Evolutionary conservation across 495 filamentous ascomycete species (phyloP).

Genomic region (Gamarada debralockiae): DNA sequence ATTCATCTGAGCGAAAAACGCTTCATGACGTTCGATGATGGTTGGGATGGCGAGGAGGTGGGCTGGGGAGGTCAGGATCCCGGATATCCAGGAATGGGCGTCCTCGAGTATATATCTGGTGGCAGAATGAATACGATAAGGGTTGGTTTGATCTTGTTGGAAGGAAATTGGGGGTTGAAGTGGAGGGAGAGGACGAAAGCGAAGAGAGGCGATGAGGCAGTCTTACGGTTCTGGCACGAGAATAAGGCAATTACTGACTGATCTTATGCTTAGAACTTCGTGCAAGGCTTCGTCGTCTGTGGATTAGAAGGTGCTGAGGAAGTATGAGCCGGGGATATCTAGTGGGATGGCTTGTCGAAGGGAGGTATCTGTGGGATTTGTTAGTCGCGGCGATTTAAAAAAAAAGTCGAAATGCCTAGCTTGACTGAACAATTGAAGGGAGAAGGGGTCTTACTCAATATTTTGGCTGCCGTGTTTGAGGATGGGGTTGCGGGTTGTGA

Average conservation of each 20-base stretch:
- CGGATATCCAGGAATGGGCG: conserved; percentile 8
- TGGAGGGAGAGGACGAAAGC: not conserved
- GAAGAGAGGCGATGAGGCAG: too few species aligned
- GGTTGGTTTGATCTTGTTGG: not conserved
- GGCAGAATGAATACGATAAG: not conserved
- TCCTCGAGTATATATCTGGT: conserved; percentile 10
- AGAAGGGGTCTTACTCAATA: too few species aligned
- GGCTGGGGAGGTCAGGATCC: not conserved
- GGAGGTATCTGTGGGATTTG: conserved; percentile 13
- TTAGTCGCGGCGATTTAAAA: too few species aligned
- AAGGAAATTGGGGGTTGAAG: not conserved
- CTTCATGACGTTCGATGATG: not conserved
- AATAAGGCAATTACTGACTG: conserved; percentile 10
- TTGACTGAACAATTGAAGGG: too few species aligned
- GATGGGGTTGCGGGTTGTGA: too few species aligned
- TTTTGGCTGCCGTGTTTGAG: too few species aligned
- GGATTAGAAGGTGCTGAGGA: conserved; percentile 9
- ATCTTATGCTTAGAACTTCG: conserved; percentile 5
- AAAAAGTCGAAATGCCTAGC: too few species aligned
- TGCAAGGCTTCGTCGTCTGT: conserved; percentile 6
- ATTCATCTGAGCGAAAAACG: conserved; percentile 1
- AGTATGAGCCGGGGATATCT: conserved; percentile 13
- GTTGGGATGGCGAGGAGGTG: conserved; percentile 2
- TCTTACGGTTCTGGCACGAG: conserved; percentile 16
- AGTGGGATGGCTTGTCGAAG: conserved; percentile 2